A percentile compares a stretch with the other conserved stretches of the same genome.
Conservation (phyloP, 768 basidiomycete species). For the Terana coerulea region DNA sequence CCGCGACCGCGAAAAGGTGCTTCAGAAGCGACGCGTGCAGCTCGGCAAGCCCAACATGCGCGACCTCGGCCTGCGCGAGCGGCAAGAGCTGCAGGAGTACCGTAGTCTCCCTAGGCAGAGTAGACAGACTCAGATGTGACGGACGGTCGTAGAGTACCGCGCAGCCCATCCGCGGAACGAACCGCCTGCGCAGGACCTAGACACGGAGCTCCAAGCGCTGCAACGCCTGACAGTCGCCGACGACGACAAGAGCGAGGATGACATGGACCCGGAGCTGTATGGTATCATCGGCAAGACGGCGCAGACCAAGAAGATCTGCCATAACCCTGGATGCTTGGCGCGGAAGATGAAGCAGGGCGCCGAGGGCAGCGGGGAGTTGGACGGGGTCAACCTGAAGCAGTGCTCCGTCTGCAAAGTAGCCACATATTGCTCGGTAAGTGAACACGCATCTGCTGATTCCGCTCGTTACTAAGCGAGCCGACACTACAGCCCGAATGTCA, state of each 20-base stretch:
- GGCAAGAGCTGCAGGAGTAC: not conserved
- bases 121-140: too few species aligned
- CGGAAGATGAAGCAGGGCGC: not conserved
- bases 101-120: too few species aligned
- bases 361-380: not conserved
- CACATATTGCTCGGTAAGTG: constrained; percentile 16
- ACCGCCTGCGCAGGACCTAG: too few species aligned
- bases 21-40: constrained; percentile 7
- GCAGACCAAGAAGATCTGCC: constrained; percentile 6
- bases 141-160: too few species aligned
- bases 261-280: constrained; percentile 5
- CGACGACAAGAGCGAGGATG: constrained; percentile 4
- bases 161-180: too few species aligned
- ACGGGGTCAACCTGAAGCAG: constrained; percentile 6
- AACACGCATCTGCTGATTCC: too few species aligned
- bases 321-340: constrained; percentile 11
- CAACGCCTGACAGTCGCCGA: not conserved
- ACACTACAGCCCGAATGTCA: constrained; percentile 10
- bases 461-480: not conserved
- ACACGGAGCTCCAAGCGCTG: not conserved
- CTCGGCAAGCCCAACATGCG: constrained; percentile 6
- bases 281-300: constrained; percentile 1
- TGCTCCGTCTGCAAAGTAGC: constrained; percentile 10
- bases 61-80: not conserved
- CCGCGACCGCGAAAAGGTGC: constrained; percentile 10